Percentiles rank a stretch among this genome's conserved stretches.
phyloP scores from a whole-genome alignment of 1,284 basidiomycete genomes.

The Agroathelia rolfsii region DNA sequence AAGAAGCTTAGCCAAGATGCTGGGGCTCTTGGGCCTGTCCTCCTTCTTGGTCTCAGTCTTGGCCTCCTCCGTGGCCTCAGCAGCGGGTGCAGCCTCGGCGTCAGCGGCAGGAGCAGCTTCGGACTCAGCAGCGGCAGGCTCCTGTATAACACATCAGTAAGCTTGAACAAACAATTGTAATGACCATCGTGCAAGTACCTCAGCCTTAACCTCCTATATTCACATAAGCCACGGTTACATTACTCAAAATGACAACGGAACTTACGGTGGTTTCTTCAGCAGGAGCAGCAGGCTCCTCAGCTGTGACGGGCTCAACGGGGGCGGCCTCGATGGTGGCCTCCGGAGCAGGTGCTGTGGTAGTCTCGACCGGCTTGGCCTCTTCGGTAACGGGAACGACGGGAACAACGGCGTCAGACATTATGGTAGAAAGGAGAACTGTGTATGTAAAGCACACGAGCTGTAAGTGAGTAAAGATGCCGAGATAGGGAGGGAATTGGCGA shows the following conservation, averaged over 20 bases:
- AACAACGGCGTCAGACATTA: constrained; percentile 65
- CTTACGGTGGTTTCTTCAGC: too few relatives aligned
- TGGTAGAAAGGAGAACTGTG: constrained; percentile 43
- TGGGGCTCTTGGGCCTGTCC: constrained; percentile 69
- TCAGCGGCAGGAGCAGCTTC: constrained; percentile 28
- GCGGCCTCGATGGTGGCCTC: constrained; percentile 31
- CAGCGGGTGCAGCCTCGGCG: too few relatives aligned
- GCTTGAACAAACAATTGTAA: constrained; percentile 1
- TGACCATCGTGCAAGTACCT: constrained; percentile 24
- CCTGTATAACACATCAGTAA: constrained; percentile 17
- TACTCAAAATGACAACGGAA: too few relatives aligned
- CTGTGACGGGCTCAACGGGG: constrained; percentile 19
- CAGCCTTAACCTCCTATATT: constrained; percentile 34
- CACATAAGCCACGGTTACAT: too few relatives aligned
- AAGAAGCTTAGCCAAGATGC: constrained; percentile 59
- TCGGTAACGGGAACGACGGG: constrained; percentile 31
- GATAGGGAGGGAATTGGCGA: too few relatives aligned
- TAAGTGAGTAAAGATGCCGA: too few relatives aligned
- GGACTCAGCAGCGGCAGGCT: constrained; percentile 20
- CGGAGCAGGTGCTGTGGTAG: constrained; percentile 24
- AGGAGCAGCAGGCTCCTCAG: constrained; percentile 23
- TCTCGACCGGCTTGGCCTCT: constrained; percentile 44
- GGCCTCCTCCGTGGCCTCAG: too few relatives aligned
- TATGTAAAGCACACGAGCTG: too few relatives aligned
- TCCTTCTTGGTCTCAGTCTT: too few relatives aligned